These are phyloP conservation scores for Kalmusia sp. DNA, from an alignment of 2,329 filamentous ascomycete genomes.

Conservation along the genomic window DNA sequence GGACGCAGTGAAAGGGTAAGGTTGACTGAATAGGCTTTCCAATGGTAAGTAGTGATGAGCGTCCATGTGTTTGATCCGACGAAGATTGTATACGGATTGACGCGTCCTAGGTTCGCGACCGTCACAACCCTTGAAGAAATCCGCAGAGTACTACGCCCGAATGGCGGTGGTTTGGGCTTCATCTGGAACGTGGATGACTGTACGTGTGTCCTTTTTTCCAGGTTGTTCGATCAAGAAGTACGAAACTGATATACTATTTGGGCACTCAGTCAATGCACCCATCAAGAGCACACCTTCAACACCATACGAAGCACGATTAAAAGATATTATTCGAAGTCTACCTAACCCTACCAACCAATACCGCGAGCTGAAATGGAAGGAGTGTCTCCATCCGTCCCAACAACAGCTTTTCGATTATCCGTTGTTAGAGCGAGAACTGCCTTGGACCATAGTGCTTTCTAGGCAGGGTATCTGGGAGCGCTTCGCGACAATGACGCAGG, in stretches of 20 bases:
- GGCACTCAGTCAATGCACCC: conserved; percentile 1
- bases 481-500: conserved; percentile 3
- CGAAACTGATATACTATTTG: not conserved
- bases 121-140: not conserved
- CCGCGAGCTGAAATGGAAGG: conserved; percentile 6
- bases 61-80: too few relatives aligned
- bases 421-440: not conserved
- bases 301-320: conserved; percentile 1
- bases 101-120: not conserved
- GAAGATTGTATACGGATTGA: not conserved
- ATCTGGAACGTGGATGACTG: conserved; percentile 5
- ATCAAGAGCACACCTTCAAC: conserved; percentile 1
- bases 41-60: not conserved
- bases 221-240: too few relatives aligned
- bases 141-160: not conserved
- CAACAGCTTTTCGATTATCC: not conserved
- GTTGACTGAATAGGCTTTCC: not conserved
- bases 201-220: too few relatives aligned
- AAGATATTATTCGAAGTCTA: conserved; percentile 1
- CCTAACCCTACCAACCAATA: conserved; percentile 4
- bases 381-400: not conserved
- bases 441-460: not conserved
- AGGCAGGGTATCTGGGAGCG: not conserved
- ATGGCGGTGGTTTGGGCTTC: not conserved
- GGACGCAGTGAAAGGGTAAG: not conserved